Conservation (phyloP, 805 yeast genomes). For the Barnettozyma vustinii region DNA sequence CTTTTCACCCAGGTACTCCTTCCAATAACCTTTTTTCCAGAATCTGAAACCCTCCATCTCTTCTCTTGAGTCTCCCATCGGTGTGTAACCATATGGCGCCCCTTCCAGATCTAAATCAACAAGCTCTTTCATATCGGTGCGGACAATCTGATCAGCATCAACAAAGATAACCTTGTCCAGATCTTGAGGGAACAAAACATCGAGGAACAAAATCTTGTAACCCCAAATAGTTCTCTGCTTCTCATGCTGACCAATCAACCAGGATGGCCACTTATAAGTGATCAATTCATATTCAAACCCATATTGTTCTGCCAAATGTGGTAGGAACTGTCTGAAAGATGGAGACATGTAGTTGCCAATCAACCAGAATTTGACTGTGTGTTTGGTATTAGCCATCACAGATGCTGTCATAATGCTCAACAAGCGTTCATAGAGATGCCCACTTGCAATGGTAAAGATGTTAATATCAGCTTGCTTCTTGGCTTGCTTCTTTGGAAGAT, state of each 20-base stretch:
- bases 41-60: constrained; percentile 85
- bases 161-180: constrained; percentile 76
- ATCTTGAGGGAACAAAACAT: constrained; percentile 78
- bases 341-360: constrained; percentile 78
- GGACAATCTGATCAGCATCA: constrained; percentile 78
- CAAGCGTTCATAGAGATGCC: constrained; percentile 71
- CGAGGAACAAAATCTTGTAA: constrained; percentile 79
- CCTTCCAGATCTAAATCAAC: constrained; percentile 66
- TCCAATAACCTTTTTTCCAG: constrained; percentile 95
- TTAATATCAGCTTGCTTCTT: constrained; percentile 56
- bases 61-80: constrained; percentile 75
- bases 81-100: constrained; percentile 82
- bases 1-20: constrained; percentile 47
- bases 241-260: constrained; percentile 78
- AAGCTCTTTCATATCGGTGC: constrained; percentile 68
- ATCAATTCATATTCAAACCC: constrained; percentile 71
- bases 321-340: constrained; percentile 55
- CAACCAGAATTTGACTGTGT: constrained; percentile 78
- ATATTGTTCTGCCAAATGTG: constrained; percentile 48
- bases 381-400: constrained; percentile 59
- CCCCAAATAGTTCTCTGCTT: constrained; percentile 83
- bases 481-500: constrained; percentile 8
- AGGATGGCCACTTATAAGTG: constrained; percentile 89
- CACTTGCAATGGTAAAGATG: constrained; percentile 79
- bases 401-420: constrained; percentile 76